Base-by-base conservation (phyloP, 2,329 filamentous ascomycete genomes). In the Myotisia sp. region DNA sequence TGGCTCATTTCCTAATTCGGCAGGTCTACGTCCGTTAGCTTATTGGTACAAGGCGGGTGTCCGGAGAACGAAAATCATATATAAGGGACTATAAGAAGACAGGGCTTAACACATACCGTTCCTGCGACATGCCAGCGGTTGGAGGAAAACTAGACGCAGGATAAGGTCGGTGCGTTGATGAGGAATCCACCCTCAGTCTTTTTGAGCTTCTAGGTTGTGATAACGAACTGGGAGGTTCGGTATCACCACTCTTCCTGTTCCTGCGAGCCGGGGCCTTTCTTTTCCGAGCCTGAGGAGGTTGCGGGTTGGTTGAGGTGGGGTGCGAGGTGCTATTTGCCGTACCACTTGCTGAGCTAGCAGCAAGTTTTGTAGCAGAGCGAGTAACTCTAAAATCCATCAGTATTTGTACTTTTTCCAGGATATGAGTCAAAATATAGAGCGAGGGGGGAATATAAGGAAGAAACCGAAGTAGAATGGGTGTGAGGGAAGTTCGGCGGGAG, bases 311-410 rank as follows among this genome's bases (percentile, higher is more conserved):
- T 46, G 47, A 47, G 42, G 54, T 56, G 47, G 62, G 14, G 10
- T 63, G 62, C 64, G 62, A 54, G 65, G 66, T 54, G 60, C 73
- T 56, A 44, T 56, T 54, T 53, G 68, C 69, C 16, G 12, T 32
- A 17, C 9, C 19, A 22, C 13, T 22, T 17, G 29, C 29, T 16
- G 24, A 14, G 12, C 29, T 32, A 62, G 82, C 79, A 66, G 82
- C 82, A 73, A 83, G 77, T 69, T 85, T 85, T 67, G 86, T 80
- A 61, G 86, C 79, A 53, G 86, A 90, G 68, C 87, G 84, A 70
- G 87, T 94, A 53, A 90, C 77, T 82, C 86, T 94, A 73, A 76
- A 68, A 74, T 82, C 83, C 85, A 93, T 94, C 76, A 87, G 82
- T 78, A 67, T 47, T 45, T 49, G 52, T 54, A 33, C 28, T 32